phyloP scores from a whole-genome alignment of 345 rosid species.

The Hibiscus syriacus region DNA sequence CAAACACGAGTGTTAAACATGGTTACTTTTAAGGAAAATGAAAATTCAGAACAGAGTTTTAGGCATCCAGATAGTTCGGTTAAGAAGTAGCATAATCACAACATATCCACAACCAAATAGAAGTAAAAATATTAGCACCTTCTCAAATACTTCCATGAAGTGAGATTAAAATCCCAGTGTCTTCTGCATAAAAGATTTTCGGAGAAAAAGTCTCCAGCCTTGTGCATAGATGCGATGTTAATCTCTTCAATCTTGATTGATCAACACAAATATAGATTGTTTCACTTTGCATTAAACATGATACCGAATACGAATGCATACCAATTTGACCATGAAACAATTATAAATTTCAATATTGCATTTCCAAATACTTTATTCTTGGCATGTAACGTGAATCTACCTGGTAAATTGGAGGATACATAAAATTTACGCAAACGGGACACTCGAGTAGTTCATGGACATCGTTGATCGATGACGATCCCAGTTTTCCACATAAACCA shows the following conservation, averaged over 20 bases:
- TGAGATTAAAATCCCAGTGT: neutral
- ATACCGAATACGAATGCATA: neutral
- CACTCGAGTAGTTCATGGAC: conserved; percentile 83
- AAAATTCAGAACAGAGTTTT: neutral
- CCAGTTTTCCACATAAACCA: conserved; percentile 37
- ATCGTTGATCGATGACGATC: conserved; percentile 45
- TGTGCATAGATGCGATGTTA: neutral
- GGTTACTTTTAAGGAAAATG: neutral
- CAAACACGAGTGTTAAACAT: neutral
- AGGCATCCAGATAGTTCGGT: neutral
- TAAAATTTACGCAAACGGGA: conserved; percentile 61
- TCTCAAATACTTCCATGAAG: neutral
- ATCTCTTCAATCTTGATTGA: too few relatives aligned
- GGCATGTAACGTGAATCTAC: conserved; percentile 20
- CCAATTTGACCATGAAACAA: neutral
- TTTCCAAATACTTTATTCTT: neutral
- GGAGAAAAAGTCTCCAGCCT: neutral
- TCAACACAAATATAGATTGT: too few relatives aligned
- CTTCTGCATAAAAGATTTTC: neutral
- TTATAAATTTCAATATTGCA: neutral
- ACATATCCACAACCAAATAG: neutral
- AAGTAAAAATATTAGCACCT: neutral
- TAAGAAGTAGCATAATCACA: neutral
- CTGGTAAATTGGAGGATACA: conserved; percentile 91
- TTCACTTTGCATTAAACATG: neutral